A percentile compares a stretch with the other conserved stretches of the same genome.
Evolutionary conservation across 1,139 yeast genomes (phyloP).

Genomic region (Geotrichum candidum): DNA sequence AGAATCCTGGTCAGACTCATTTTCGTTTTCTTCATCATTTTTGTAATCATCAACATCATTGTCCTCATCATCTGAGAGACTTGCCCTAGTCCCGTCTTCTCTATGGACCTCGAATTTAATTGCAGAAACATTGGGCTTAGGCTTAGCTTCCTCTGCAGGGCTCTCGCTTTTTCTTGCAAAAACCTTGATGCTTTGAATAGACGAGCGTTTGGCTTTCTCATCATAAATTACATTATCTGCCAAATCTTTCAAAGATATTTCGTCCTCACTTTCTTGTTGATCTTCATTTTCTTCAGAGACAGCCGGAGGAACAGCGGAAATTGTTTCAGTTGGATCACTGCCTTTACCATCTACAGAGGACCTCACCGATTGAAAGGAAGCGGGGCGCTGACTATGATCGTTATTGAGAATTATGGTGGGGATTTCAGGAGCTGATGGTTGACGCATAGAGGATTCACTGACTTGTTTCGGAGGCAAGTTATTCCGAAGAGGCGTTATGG

Average conservation of each 20-base stretch:
- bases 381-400: constrained; percentile 8
- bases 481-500: neutral
- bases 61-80: neutral
- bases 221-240: constrained; percentile 5
- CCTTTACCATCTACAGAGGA: neutral
- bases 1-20: neutral
- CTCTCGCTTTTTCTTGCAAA: constrained; percentile 9
- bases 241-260: neutral
- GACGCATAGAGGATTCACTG: neutral
- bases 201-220: constrained; percentile 8
- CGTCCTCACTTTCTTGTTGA: neutral
- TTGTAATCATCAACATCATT: neutral
- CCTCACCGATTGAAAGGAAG: neutral
- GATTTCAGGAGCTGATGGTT: constrained; percentile 1
- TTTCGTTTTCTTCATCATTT: neutral
- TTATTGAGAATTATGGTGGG: constrained; percentile 10
- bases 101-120: constrained; percentile 4
- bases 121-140: constrained; percentile 2
- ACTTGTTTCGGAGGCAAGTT: neutral
- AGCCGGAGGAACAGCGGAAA: neutral
- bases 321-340: neutral
- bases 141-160: neutral
- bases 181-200: constrained; percentile 15
- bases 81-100: neutral
- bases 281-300: neutral